Base-by-base conservation (phyloP, 768 basidiomycete genomes). In the Leccinum subgranulosum region DNA sequence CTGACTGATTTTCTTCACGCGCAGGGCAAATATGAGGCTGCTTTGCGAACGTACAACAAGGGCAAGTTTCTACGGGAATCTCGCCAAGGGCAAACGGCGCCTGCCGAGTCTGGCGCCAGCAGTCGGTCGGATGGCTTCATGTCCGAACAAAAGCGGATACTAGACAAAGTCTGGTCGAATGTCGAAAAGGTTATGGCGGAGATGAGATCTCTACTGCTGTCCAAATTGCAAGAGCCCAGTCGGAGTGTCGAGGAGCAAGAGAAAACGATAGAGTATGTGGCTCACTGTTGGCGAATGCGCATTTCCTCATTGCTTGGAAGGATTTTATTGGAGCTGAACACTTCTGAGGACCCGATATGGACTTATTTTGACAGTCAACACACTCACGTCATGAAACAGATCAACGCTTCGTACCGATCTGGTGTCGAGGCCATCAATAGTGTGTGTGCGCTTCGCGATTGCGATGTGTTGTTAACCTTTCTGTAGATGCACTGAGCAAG, bases 31-130 rank as follows among this genome's bases (percentile, higher is more conserved):
- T 98, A 95, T 69, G 97, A 98, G 57, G 84, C 88, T 33, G 96
- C 95, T 0, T 78, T 99, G 67, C 84, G 94, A 19, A 94, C 97
- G 64, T 99, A 98, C 78, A 96, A 96, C 76, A 98, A 97, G 72
- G 97, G 96, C 21, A 92, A 94, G 61, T 87, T 90, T 72, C 77
- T 98, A 28, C 80, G 96, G 46, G 90, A 94, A 66, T 88, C 90
- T 9, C 84, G 92, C n/a, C 92, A 94, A 0, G 88, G 87, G 0
- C 93, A 94, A 67, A 77, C 94, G 2, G 76, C 92, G 2, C 88
- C 93, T 3, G 79, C 84, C 19, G 87, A 83, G 31, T 80, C 78
- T 9, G 74, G 79, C 12, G 87, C 85, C 64, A 86, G 87, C 59
- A 80, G 79, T 29, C 78, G 77, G 56, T 68, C 73, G 5, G 76